These are phyloP conservation scores for Porphyra umbilicalis DNA, from an alignment of 31 red algal genomes.

Conservation along the genomic window DNA sequence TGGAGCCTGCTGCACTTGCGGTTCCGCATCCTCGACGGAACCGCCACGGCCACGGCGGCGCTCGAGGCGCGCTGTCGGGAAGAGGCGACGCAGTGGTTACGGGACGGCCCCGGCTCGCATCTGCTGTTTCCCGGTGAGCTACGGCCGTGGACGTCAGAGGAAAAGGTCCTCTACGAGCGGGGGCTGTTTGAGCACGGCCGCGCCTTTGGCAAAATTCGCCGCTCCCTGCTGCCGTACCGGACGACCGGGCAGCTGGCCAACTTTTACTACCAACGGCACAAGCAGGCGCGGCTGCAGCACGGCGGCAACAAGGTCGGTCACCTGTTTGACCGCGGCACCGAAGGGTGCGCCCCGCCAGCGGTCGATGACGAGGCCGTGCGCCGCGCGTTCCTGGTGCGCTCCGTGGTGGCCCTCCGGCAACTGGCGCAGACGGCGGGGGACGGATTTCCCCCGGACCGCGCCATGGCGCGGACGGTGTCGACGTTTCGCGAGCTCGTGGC, in stretches of 20 bases:
- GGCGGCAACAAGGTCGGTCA: slow-evolving; percentile 9
- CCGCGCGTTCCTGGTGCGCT: not conserved
- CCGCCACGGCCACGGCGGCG: not conserved
- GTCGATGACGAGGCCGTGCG: not conserved
- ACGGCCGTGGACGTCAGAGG: slow-evolving; percentile 20
- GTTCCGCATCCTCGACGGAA: too few species aligned
- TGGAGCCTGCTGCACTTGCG: not conserved
- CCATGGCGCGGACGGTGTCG: not conserved
- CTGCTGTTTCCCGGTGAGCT: slow-evolving; percentile 29
- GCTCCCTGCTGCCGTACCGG: slow-evolving; percentile 17
- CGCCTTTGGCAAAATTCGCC: slow-evolving; percentile 35
- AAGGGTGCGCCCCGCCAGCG: not conserved
- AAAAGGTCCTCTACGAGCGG: slow-evolving; percentile 36
- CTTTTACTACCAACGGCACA: slow-evolving; percentile 55
- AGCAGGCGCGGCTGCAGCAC: slow-evolving; percentile 47
- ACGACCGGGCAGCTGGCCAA: slow-evolving; percentile 32
- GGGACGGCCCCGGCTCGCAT: not conserved
- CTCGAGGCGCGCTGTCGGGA: not conserved
- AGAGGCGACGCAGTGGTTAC: not conserved
- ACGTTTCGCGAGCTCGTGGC: too few species aligned
- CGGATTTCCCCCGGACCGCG: slow-evolving; percentile 40
- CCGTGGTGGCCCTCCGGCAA: slow-evolving; percentile 6
- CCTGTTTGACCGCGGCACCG: slow-evolving; percentile 23
- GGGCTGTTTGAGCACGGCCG: slow-evolving; percentile 35
- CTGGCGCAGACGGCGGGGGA: slow-evolving; percentile 35